These are phyloP conservation scores for Tirmania nivea DNA, from an alignment of 495 filamentous ascomycete genomes.

Conservation along the genomic window DNA sequence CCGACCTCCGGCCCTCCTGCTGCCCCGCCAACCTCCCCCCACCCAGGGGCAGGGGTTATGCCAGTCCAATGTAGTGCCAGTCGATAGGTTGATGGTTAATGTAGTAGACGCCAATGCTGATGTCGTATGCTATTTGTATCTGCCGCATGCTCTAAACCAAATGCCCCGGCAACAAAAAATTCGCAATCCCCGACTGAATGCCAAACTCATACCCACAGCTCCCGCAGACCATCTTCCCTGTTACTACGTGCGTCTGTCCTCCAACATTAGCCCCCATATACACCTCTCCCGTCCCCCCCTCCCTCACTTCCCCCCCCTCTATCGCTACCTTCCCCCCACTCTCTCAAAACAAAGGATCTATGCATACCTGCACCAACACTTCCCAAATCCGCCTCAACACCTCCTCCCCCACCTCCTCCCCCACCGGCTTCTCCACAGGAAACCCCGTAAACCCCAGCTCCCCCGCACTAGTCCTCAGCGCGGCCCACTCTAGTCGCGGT, in stretches of 20 bases:
- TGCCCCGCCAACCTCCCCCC: too few species aligned
- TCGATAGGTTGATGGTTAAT: too few species aligned
- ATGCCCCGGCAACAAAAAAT: constrained; percentile 86
- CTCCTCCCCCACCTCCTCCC: constrained; percentile 48
- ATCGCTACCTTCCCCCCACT: background rate
- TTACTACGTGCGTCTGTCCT: constrained; percentile 46
- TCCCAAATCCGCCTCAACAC: constrained; percentile 70
- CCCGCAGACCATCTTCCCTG: constrained; percentile 74
- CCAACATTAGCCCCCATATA: too few species aligned
- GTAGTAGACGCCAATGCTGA: too few species aligned
- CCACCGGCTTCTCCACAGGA: constrained; percentile 34
- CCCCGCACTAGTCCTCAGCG: constrained; percentile 43
- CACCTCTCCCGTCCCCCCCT: too few species aligned
- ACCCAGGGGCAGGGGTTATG: too few species aligned
- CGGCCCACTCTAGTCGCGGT: constrained; percentile 73
- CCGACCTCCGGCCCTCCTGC: too few species aligned
- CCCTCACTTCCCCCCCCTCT: background rate
- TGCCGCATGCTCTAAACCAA: constrained; percentile 31
- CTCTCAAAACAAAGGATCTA: background rate
- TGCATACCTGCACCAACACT: background rate
- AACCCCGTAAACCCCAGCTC: constrained; percentile 78
- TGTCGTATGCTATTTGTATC: too few species aligned
- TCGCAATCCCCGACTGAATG: constrained; percentile 85
- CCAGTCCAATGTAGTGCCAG: too few species aligned
- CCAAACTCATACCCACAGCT: constrained; percentile 83